Base-by-base conservation (phyloP, 2,329 filamentous ascomycete species). In the Fusarium cicatricum region DNA sequence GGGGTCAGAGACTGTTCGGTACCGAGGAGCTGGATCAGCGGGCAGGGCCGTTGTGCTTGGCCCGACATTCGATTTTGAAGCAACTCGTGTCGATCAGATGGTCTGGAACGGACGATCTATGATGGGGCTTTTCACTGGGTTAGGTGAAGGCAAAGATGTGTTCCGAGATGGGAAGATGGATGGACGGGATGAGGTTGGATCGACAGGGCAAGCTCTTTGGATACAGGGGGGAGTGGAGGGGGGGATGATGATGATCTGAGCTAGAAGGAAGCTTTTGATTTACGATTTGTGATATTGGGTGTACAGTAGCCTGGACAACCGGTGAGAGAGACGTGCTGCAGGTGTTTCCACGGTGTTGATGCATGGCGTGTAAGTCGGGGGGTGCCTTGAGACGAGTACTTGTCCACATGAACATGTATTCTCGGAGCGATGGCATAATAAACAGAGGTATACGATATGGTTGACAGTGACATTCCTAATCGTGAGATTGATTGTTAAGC, bases 51-150 rank as follows among this genome's bases (percentile, higher is more conserved):
- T 45, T 34, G 21, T 49, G 36, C 45, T 40, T 33, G 41, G 11
- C 17, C 31, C 36, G 36, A 28, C 17, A 31, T 46, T 34, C 21
- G 33, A 41, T 33, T 41, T 34, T 40, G 31, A 38, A 55, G 45
- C 42, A 55, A 33, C 33, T 32, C 23, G 17, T 61, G 60, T 36
- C 56, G 60, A 64, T 64, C 60, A 64, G 44, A 58, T 40, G 60
- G 49, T 52, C 60, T 64, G 41, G 60, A 55, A 47, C 43, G 41
- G 32, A 48, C 41, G 60, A 64, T 50, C 40, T 32, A 41, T 42
- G 34, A 48, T 26, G 40, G 29, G 16, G 43, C 14, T 36, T 43
- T 26, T 62, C 40, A 16, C 55, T 63, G 55, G 58, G 60, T 44
- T 44, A 50, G 51, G 52, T 50, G 47, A 63, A 26, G 34, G 37